A percentile compares a stretch with the other conserved stretches of the same genome.
Evolutionary conservation across 73 alveolate species (phyloP).

Genomic region (Vitrella brassicaformis): DNA sequence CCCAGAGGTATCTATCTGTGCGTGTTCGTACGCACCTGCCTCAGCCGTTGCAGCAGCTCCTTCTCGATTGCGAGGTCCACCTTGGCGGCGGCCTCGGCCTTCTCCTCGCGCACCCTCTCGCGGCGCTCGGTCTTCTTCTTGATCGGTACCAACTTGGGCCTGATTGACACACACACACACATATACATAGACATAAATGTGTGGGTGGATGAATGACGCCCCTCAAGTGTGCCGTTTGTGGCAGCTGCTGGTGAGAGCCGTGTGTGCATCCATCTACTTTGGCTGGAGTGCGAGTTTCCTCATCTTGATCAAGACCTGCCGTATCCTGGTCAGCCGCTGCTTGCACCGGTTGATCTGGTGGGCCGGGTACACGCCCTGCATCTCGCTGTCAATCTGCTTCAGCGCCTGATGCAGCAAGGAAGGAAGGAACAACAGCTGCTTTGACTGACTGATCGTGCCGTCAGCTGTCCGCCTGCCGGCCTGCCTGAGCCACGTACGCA

Average conservation of each 20-base stretch:
- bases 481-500: neutral
- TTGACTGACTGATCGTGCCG: neutral
- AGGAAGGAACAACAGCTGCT: constrained; percentile 5
- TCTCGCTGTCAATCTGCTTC: constrained; percentile 83
- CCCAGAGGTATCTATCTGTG: neutral
- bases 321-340: constrained; percentile 92
- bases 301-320: constrained; percentile 86
- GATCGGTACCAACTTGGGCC: constrained; percentile 66
- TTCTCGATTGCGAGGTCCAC: constrained; percentile 42
- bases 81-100: constrained; percentile 69
- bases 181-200: no score
- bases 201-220: no score
- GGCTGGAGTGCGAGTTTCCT: constrained; percentile 49
- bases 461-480: neutral
- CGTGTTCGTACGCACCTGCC: constrained; percentile 47
- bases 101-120: constrained; percentile 85
- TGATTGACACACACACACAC: no score
- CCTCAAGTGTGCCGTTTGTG: no score
- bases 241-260: no score
- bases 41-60: constrained; percentile 77
- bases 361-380: constrained; percentile 62
- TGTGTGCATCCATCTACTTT: neutral
- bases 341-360: constrained; percentile 92
- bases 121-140: constrained; percentile 95
- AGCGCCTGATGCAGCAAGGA: constrained; percentile 48